Evolutionary conservation across 371 early-diverging fungal species (phyloP), one percentile per base, ranked within the genome.

Genomic region (Phascolomyces articulosus): DNA sequence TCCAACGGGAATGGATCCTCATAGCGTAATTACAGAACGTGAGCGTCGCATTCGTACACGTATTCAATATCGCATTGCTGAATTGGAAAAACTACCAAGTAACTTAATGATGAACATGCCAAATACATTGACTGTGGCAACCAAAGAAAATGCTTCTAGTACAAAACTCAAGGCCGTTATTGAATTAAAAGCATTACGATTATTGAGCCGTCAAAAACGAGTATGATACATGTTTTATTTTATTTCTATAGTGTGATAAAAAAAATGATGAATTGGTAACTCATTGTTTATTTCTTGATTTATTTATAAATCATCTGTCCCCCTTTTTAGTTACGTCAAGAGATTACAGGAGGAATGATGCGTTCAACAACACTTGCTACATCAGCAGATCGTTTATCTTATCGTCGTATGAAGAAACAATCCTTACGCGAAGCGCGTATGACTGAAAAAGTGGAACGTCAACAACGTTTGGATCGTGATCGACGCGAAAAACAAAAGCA

Each of bases 361-460:
- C 82, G 81, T 18, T 81, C 86, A 1, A 92, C 96, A 13, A 90
- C 91, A 53, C 71, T 96, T 44, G 86, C 88, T 0, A 93, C 96
- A 15, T 87, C 91, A 0, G 80, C 88, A 0, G 95, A 97, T 75
- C 82, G 96, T 40, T 65, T 88, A 2, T 81, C 88, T 4, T 96
- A 90, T 71, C 88, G 94, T 40, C 86, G 95, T 20, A 85, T 93
- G 86, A 96, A 97, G 87, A 96, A 93, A 70, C 94, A 92, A 67
- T 89, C 94, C 0, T 72, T 94, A 56, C 88, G 96, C 21, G 98
- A 98, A 64, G 95, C 95, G 0, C 85, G 93, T n/a, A 89, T 91
- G 78, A 96, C 96, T 2, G 98, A 97, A 73, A 90, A 88, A 76
- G 86, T 93, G 34, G 98, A 98, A 74, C 82, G 93, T 15, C 92